phyloP scores from a whole-genome alignment of 306 rosid species.

The Purshia tridentata region DNA sequence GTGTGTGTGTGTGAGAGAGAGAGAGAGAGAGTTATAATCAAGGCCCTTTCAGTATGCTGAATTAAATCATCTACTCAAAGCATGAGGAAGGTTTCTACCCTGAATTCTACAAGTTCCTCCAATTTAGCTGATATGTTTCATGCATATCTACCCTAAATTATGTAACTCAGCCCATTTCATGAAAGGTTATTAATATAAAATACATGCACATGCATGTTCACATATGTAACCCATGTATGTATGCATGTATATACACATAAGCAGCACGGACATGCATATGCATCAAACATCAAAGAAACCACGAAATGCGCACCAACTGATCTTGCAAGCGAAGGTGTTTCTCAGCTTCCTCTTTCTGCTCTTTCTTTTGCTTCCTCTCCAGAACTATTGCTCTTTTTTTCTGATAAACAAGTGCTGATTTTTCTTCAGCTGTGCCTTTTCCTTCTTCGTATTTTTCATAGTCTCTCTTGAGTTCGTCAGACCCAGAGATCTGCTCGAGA shows the following conservation, averaged over 20 bases:
- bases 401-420: conserved; percentile 85
- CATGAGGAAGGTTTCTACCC: background rate
- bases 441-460: conserved; percentile 85
- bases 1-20: background rate
- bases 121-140: background rate
- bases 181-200: background rate
- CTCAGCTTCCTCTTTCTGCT: conserved; percentile 96
- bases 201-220: background rate
- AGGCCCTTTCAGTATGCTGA: background rate
- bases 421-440: conserved; percentile 82
- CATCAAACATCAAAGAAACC: conserved; percentile 11
- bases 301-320: conserved; percentile 56
- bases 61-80: background rate
- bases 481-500: conserved; percentile 95
- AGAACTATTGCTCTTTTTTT: conserved; percentile 77
- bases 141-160: background rate
- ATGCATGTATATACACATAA: background rate
- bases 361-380: conserved; percentile 98
- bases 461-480: conserved; percentile 86
- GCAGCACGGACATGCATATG: conserved; percentile 4
- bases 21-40: background rate
- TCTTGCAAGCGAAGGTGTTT: conserved; percentile 78
- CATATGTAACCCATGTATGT: background rate
- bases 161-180: too few relatives aligned
- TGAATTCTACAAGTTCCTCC: background rate